Conservation (phyloP, 2,329 filamentous ascomycete species). For the Calonectria pseudoturangicola region DNA sequence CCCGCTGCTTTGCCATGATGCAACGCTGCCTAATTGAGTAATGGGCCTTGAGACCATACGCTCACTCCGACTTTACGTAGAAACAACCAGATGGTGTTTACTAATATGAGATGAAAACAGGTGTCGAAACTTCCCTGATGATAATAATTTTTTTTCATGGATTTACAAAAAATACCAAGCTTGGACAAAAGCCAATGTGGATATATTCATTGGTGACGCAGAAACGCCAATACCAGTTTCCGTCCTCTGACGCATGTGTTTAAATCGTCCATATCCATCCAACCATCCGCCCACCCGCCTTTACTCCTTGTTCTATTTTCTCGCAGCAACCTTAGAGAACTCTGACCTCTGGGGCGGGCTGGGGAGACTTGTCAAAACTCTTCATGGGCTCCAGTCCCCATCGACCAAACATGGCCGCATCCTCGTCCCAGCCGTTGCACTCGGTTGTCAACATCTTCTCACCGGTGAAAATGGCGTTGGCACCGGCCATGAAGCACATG, state of each 20-base stretch:
- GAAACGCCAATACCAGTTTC: slow-evolving; percentile 22
- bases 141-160: not conserved
- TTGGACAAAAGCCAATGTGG: slow-evolving; percentile 4
- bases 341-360: slow-evolving; percentile 51
- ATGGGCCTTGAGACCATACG: slow-evolving; percentile 15
- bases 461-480: slow-evolving; percentile 95
- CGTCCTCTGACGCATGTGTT: slow-evolving; percentile 19
- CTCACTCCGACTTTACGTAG: not conserved
- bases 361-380: slow-evolving; percentile 64
- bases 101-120: not conserved
- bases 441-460: slow-evolving; percentile 97
- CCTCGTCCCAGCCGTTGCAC: slow-evolving; percentile 93
- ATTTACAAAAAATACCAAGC: not conserved
- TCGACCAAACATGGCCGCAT: slow-evolving; percentile 86
- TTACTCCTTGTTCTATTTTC: not conserved
- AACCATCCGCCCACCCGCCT: slow-evolving; percentile 1
- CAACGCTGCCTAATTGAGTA: slow-evolving; percentile 32
- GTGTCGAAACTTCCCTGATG: not conserved
- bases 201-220: slow-evolving; percentile 19
- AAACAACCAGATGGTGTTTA: not conserved
- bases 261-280: not conserved
- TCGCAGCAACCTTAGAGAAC: slow-evolving; percentile 45
- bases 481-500: slow-evolving; percentile 91
- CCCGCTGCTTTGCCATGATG: slow-evolving; percentile 29
- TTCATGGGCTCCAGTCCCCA: slow-evolving; percentile 90